Conservation (phyloP, 768 basidiomycete genomes). For the Gloeophyllum trabeum region DNA sequence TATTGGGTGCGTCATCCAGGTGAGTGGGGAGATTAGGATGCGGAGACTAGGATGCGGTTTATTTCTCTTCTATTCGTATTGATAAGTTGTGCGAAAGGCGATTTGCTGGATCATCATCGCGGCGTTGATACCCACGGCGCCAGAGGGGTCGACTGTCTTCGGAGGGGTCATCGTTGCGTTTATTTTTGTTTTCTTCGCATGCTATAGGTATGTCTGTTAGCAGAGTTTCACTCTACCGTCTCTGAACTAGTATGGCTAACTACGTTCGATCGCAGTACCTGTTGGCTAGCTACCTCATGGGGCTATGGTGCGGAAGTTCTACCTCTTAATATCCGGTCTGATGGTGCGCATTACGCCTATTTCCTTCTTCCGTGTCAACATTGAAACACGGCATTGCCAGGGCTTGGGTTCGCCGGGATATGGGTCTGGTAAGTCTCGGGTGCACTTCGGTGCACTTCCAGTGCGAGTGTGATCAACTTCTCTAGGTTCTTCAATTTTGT, state of each 20-base stretch:
- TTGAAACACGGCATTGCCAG: too few relatives aligned
- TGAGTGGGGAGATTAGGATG: background rate
- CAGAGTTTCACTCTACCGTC: background rate
- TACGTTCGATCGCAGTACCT: background rate
- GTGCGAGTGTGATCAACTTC: background rate
- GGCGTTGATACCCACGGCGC: background rate
- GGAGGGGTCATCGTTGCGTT: background rate
- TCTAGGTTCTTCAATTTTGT: background rate
- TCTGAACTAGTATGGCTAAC: background rate
- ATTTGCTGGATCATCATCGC: background rate
- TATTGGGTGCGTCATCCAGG: background rate
- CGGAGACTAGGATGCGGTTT: too few relatives aligned
- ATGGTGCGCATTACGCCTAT: background rate
- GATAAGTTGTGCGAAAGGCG: too few relatives aligned
- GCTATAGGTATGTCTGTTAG: too few relatives aligned
- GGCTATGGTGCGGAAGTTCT: background rate
- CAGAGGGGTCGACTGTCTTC: background rate
- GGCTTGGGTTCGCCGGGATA: background rate
- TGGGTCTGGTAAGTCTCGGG: background rate
- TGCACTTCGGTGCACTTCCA: background rate
- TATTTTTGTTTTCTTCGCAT: background rate
- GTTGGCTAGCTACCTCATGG: background rate
- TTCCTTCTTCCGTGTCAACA: too few relatives aligned
- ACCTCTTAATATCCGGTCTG: background rate
- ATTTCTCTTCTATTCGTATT: too few relatives aligned